Conservation (phyloP, 139 green algal genomes). For the Coccomyxa sp. region DNA sequence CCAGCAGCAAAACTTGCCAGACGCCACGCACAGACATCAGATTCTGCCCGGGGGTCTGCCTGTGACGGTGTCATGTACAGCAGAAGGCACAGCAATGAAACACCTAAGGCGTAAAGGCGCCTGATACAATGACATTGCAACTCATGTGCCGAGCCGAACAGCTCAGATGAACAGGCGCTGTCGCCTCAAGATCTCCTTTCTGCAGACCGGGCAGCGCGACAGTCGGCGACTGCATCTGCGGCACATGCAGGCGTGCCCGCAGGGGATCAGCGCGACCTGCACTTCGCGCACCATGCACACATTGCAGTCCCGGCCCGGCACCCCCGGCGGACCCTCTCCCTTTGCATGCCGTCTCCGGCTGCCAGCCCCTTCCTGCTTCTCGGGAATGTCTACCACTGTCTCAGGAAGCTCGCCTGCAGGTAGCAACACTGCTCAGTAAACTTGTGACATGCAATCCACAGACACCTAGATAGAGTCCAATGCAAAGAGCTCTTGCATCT, state of each 20-base stretch:
- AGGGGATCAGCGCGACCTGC: constrained; percentile 75
- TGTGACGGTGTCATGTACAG: too few relatives aligned
- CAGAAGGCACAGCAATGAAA: too few relatives aligned
- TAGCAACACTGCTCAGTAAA: too few relatives aligned
- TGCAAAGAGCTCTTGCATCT: too few relatives aligned
- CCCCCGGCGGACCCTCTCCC: not conserved
- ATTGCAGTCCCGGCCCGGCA: not conserved
- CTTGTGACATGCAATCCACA: too few relatives aligned
- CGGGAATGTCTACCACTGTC: not conserved
- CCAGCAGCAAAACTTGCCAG: too few relatives aligned
- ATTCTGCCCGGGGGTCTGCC: too few relatives aligned
- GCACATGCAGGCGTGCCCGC: constrained; percentile 76
- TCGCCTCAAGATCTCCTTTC: constrained; percentile 58
- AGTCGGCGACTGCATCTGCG: constrained; percentile 62
- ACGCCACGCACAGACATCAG: too few relatives aligned
- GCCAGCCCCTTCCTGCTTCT: not conserved
- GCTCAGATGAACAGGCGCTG: constrained; percentile 61
- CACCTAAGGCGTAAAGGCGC: too few relatives aligned
- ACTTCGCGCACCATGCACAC: constrained; percentile 1
- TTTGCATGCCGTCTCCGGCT: not conserved
- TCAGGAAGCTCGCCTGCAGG: not conserved
- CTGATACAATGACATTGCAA: too few relatives aligned
- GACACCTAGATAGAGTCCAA: too few relatives aligned
- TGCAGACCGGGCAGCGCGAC: constrained; percentile 67
- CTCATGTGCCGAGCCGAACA: too few relatives aligned